Conservation (phyloP, 2,329 filamentous ascomycete species). For the Colletotrichum godetiae region DNA sequence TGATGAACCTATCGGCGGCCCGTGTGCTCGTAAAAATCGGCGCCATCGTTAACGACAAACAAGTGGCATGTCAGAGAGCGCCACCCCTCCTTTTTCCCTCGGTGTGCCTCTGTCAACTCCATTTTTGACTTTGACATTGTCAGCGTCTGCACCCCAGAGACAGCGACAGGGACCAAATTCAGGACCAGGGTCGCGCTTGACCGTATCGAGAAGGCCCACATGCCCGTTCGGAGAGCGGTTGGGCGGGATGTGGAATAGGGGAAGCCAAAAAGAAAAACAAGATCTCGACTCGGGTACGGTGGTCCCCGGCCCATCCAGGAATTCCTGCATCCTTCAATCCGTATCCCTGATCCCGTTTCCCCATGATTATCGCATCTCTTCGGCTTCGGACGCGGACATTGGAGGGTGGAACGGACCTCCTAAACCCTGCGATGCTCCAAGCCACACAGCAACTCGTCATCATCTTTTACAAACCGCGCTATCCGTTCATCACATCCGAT, state of each 20-base stretch:
- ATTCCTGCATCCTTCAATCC: not conserved
- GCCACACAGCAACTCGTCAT: slow-evolving; percentile 25
- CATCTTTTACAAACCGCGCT: not conserved
- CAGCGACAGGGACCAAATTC: not conserved
- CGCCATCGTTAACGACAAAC: slow-evolving; percentile 11
- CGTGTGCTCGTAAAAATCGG: slow-evolving; percentile 7
- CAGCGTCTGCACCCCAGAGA: slow-evolving; percentile 14
- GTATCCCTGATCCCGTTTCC: slow-evolving; percentile 12
- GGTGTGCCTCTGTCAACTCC: slow-evolving; percentile 1
- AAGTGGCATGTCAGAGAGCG: slow-evolving; percentile 6
- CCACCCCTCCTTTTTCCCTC: not conserved
- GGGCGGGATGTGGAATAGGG: slow-evolving; percentile 22
- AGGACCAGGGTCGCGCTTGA: slow-evolving; percentile 7
- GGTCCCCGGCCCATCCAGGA: not conserved
- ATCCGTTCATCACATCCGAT: slow-evolving; percentile 11
- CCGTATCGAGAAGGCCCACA: slow-evolving; percentile 25
- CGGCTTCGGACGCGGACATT: slow-evolving; percentile 8
- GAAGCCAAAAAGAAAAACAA: slow-evolving; percentile 10
- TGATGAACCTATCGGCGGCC: slow-evolving; percentile 7
- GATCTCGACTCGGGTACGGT: not conserved
- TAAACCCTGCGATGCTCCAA: slow-evolving; percentile 21
- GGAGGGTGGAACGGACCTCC: slow-evolving; percentile 9
- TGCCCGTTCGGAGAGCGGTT: slow-evolving; percentile 6
- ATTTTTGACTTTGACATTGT: not conserved
- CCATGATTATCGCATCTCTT: slow-evolving; percentile 8